phyloP scores from a whole-genome alignment of 192 early-diverging fungal species.

The Umbelopsis ramanniana region DNA sequence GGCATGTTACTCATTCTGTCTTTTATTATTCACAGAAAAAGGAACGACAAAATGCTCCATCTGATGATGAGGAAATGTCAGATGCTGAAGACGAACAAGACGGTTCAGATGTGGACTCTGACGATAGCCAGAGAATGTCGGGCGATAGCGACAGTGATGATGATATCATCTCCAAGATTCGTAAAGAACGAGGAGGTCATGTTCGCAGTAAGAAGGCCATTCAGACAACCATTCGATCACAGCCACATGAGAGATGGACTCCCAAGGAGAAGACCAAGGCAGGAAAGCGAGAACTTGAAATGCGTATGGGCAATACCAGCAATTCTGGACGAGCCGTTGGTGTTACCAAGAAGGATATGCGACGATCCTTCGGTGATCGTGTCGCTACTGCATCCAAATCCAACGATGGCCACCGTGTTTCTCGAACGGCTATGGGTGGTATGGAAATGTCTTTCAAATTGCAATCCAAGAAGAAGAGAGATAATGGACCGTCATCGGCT shows the following conservation, averaged over 20 bases:
- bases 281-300: conserved; percentile 29
- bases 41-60: conserved; percentile 1
- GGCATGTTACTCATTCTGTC: neutral
- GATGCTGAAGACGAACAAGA: conserved; percentile 27
- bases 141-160: conserved; percentile 47
- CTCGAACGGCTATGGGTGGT: conserved; percentile 42
- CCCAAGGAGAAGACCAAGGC: conserved; percentile 30
- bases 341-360: conserved; percentile 15
- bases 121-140: conserved; percentile 29
- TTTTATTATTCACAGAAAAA: conserved; percentile 20
- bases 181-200: conserved; percentile 35
- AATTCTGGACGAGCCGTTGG: conserved; percentile 11
- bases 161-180: conserved; percentile 40
- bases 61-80: conserved; percentile 26
- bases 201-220: conserved; percentile 25
- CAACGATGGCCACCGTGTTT: conserved; percentile 36
- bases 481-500: neutral
- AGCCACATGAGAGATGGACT: conserved; percentile 25
- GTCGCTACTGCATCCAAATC: conserved; percentile 18
- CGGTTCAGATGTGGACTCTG: conserved; percentile 27
- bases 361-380: conserved; percentile 37
- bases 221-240: conserved; percentile 27
- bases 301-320: conserved; percentile 26
- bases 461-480: conserved; percentile 27
- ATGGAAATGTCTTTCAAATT: conserved; percentile 54